Evolutionary conservation across 805 yeast species (phyloP), one percentile per base, ranked within the genome.

Genomic region (Candida tibetensis): DNA sequence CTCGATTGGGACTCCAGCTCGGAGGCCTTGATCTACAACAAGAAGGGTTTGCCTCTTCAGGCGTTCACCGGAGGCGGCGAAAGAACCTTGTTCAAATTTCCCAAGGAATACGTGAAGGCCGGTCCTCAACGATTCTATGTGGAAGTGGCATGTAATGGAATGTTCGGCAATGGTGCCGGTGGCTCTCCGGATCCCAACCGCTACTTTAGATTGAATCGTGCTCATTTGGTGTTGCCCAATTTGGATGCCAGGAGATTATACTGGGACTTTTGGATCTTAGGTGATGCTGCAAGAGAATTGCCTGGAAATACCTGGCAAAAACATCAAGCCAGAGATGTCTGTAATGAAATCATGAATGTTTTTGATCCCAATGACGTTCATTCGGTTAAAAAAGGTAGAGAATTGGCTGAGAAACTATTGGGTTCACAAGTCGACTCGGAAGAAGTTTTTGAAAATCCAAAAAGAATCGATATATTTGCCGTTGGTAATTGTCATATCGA

Each of bases 401-500:
- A 76, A 42, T 60, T 87, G 47, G 86, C 93, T 17, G 45, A 65
- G 42, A 65, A 69, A 37, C 82, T 71, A 52, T 66, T 91, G 36
- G 97, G 97, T 30, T 48, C 67, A 2, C 69, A 78, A 31, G 69
- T 78, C 27, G 85, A 89, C 57, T 69, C 82, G 4, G 75, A 76
- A 12, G 71, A 72, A 8, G 97, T 91, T 1, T 82, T 70, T 48
- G 53, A 47, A 14, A 32, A 28, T 27, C 49, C 60, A 5, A 61
- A 40, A 17, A 38, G 60, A 18, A 62, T 76, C 41, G 81, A 82
- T 40, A 96, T 90, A 8, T 83, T 69, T 60, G 95, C 86, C 6
- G 74, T 93, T 47, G 99, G 99, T 30, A 86, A 93, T 58, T 93
- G 98, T 59, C 98, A 90, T 60, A 90, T 90, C 50, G 99, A 91